Percentiles rank a stretch among this genome's conserved stretches.
Conservation (phyloP, 257 asterid species). For the Fraxinus excelsior region DNA sequence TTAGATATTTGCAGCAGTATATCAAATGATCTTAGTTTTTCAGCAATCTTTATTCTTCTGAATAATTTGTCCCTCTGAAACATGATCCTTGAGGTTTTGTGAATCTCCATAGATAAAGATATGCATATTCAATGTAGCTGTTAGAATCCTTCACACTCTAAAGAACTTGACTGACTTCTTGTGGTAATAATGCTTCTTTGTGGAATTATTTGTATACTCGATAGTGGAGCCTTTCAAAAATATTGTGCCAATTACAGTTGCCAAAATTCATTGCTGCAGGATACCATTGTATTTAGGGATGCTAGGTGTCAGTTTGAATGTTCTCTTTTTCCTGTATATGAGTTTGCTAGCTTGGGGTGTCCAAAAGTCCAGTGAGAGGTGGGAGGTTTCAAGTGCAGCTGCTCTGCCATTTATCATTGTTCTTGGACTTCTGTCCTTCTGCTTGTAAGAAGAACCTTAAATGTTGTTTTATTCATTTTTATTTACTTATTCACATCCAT, state of each 20-base stretch:
- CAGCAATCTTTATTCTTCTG: neutral
- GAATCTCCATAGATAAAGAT: neutral
- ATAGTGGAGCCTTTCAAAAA: neutral
- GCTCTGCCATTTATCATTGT: constrained; percentile 53
- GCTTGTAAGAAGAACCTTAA: constrained; percentile 46
- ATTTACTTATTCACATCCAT: constrained; percentile 2
- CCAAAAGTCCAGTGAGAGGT: constrained; percentile 45
- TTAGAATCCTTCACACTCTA: neutral
- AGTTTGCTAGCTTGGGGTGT: constrained; percentile 50
- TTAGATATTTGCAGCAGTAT: neutral
- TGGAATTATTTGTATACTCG: neutral
- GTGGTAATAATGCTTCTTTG: neutral
- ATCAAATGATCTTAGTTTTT: neutral
- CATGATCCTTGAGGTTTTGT: neutral
- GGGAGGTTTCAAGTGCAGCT: constrained; percentile 58
- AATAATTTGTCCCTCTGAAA: neutral
- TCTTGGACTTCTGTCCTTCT: constrained; percentile 53
- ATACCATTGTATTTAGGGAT: constrained; percentile 56
- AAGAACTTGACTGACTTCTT: neutral
- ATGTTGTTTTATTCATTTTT: neutral
- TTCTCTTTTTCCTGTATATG: constrained; percentile 48
- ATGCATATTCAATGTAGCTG: neutral
- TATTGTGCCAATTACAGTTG: neutral
- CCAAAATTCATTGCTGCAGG: constrained; percentile 37
- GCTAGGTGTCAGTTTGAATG: constrained; percentile 50